These are phyloP conservation scores for Aciculosporium take DNA, from an alignment of 2,329 filamentous ascomycete genomes.

Conservation along the genomic window DNA sequence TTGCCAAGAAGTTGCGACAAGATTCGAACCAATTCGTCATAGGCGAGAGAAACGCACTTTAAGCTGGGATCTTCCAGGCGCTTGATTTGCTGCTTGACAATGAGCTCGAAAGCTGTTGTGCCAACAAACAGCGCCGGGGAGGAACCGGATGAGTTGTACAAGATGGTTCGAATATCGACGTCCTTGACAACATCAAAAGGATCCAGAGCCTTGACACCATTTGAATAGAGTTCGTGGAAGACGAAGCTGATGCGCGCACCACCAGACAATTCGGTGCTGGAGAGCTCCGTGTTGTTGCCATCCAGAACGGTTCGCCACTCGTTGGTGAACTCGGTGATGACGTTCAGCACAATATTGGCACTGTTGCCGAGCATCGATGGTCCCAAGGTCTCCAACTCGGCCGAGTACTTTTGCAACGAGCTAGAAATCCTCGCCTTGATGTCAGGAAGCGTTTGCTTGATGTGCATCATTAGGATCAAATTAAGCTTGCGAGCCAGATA, in stretches of 20 bases:
- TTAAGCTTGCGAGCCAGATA: slow-evolving; percentile 95
- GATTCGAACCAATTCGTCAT: slow-evolving; percentile 93
- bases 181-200: slow-evolving; percentile 97
- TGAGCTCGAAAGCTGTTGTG: slow-evolving; percentile 94
- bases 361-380: slow-evolving; percentile 94
- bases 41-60: slow-evolving; percentile 94
- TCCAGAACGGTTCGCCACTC: slow-evolving; percentile 95
- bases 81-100: slow-evolving; percentile 98
- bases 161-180: slow-evolving; percentile 87
- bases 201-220: slow-evolving; percentile 94
- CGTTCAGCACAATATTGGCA: slow-evolving; percentile 91
- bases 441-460: slow-evolving; percentile 96
- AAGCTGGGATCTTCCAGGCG: slow-evolving; percentile 88
- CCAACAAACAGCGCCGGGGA: slow-evolving; percentile 94
- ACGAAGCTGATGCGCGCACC: slow-evolving; percentile 98
- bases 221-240: slow-evolving; percentile 96
- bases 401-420: slow-evolving; percentile 79
- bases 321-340: slow-evolving; percentile 97
- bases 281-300: slow-evolving; percentile 91
- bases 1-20: slow-evolving; percentile 80
- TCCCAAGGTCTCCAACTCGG: slow-evolving; percentile 69
- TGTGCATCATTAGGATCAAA: slow-evolving; percentile 99
- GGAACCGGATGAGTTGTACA: slow-evolving; percentile 98
- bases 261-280: slow-evolving; percentile 84
- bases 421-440: slow-evolving; percentile 96